A percentile compares a stretch with the other conserved stretches of the same genome.
phyloP scores from a whole-genome alignment of 768 basidiomycete species.

The Clavulina sp. region DNA sequence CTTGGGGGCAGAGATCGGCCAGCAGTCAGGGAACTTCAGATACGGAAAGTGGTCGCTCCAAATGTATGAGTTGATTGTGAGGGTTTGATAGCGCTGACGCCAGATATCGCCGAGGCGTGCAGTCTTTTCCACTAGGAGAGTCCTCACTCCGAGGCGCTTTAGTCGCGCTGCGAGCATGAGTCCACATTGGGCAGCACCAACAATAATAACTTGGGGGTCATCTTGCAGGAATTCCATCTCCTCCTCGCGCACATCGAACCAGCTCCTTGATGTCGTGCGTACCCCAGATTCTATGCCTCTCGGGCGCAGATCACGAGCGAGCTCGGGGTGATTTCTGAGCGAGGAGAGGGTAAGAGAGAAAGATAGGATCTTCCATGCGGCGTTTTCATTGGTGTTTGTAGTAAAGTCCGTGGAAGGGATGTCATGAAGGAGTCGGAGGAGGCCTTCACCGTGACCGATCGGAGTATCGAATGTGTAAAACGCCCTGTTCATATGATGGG shows the following conservation, averaged over 20 bases:
- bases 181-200: slow-evolving; percentile 5
- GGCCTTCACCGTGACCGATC: neutral
- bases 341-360: neutral
- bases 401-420: neutral
- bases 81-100: slow-evolving; percentile 6
- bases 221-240: neutral
- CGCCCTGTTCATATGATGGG: neutral
- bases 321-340: neutral
- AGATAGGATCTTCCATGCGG: too few relatives aligned
- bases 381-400: too few relatives aligned
- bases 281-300: neutral
- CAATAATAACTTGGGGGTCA: too few relatives aligned
- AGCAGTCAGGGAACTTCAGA: neutral
- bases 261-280: neutral
- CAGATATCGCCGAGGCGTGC: slow-evolving; percentile 8
- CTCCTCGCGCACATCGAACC: neutral
- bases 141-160: neutral
- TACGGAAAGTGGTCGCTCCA: slow-evolving; percentile 5
- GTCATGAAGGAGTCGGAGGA: neutral
- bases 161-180: slow-evolving; percentile 3
- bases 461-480: neutral
- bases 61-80: slow-evolving; percentile 1
- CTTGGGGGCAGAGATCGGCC: slow-evolving; percentile 1
- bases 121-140: slow-evolving; percentile 6
- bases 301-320: neutral